Conservation (phyloP, 2,329 filamentous ascomycete species). For the Ceratocystiopsis sp. region DNA sequence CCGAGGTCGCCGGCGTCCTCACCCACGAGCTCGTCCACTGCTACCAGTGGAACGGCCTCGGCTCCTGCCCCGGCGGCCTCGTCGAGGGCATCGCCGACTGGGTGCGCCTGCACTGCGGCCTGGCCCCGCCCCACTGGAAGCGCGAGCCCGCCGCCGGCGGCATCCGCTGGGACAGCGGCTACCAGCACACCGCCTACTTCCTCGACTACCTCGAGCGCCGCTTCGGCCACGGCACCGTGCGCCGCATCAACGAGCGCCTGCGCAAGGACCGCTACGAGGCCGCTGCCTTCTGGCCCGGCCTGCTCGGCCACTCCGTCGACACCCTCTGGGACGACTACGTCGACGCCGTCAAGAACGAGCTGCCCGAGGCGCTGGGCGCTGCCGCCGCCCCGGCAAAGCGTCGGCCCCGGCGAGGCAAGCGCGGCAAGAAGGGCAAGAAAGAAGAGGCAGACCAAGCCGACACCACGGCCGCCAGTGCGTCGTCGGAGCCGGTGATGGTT, state of each 20-base stretch:
- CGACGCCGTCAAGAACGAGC: slow-evolving; percentile 10
- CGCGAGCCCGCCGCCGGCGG: slow-evolving; percentile 24
- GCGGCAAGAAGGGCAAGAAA: too few relatives aligned
- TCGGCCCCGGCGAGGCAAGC: too few relatives aligned
- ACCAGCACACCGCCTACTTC: slow-evolving; percentile 85
- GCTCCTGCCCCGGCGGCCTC: slow-evolving; percentile 52
- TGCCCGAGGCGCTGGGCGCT: too few relatives aligned
- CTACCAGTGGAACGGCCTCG: slow-evolving; percentile 60
- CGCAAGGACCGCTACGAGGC: slow-evolving; percentile 46
- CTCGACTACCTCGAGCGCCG: slow-evolving; percentile 64
- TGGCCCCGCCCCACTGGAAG: slow-evolving; percentile 75
- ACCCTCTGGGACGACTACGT: slow-evolving; percentile 63
- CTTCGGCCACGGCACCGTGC: slow-evolving; percentile 41
- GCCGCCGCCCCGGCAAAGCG: too few relatives aligned
- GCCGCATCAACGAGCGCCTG: slow-evolving; percentile 51
- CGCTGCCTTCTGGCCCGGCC: slow-evolving; percentile 46
- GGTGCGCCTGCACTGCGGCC: slow-evolving; percentile 58
- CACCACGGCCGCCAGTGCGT: too few relatives aligned
- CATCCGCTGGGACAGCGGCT: slow-evolving; percentile 66
- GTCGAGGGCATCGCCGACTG: slow-evolving; percentile 90
- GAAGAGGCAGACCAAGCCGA: too few relatives aligned
- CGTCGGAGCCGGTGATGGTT: too few relatives aligned
- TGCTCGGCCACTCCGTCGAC: slow-evolving; percentile 49
- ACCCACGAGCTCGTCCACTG: slow-evolving; percentile 92
- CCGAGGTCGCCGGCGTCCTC: slow-evolving; percentile 68